phyloP scores from a whole-genome alignment of 2,329 filamentous ascomycete genomes.

The Exophiala spinifera region DNA sequence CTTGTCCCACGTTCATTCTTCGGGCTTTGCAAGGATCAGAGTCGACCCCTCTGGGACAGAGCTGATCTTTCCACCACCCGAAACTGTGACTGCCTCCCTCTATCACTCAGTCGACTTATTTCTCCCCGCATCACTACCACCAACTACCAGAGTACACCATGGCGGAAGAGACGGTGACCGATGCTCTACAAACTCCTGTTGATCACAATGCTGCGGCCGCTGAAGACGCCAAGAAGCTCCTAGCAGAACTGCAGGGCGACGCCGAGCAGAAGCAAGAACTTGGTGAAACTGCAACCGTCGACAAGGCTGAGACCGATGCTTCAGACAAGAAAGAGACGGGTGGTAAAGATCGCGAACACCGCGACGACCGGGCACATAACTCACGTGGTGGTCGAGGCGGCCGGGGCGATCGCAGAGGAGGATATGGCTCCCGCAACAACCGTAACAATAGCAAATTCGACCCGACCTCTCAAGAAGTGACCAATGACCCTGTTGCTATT shows the following conservation, averaged over 20 bases:
- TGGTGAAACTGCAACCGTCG: constrained; percentile 16
- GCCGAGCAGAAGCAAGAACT: constrained; percentile 11
- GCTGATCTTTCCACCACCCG: too few relatives aligned
- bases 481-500: constrained; percentile 75
- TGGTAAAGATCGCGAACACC: constrained; percentile 18
- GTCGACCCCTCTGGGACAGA: too few relatives aligned
- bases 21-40: too few relatives aligned
- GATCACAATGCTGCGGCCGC: constrained; percentile 42
- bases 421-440: constrained; percentile 31
- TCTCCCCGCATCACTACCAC: neutral
- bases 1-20: too few relatives aligned
- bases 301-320: constrained; percentile 37
- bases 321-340: constrained; percentile 30
- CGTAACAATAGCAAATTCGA: constrained; percentile 68
- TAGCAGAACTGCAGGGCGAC: constrained; percentile 45
- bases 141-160: constrained; percentile 19
- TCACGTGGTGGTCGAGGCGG: constrained; percentile 9
- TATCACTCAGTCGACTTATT: neutral
- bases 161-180: constrained; percentile 25
- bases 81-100: neutral
- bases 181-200: constrained; percentile 23
- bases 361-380: constrained; percentile 9
- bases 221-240: constrained; percentile 46
- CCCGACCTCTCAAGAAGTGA: constrained; percentile 63
- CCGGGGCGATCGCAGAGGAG: constrained; percentile 32